phyloP scores from a whole-genome alignment of 129 eudicot species.

The Artemisia annua region DNA sequence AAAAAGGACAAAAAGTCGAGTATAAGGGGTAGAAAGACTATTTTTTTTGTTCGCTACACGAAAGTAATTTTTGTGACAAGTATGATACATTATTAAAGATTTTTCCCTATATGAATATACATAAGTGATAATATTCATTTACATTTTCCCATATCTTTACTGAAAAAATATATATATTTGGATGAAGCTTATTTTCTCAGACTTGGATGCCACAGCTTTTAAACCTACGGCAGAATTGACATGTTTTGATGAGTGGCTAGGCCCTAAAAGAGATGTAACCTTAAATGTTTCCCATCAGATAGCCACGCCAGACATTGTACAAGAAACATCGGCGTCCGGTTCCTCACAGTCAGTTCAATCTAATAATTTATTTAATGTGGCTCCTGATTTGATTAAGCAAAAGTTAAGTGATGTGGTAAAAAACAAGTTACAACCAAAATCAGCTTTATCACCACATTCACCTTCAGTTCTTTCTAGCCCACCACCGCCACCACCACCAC shows the following conservation, averaged over 20 bases:
- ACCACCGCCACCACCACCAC: not conserved
- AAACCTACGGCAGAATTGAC: conserved; percentile 47
- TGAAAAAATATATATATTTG: not conserved
- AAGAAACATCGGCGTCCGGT: conserved; percentile 33
- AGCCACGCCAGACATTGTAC: conserved; percentile 38
- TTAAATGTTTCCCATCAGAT: conserved; percentile 53
- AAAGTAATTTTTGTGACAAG: too few species aligned
- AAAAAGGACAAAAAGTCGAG: too few species aligned
- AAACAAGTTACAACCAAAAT: not conserved
- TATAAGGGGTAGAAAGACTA: too few species aligned
- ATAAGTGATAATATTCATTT: not conserved
- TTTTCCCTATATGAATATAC: not conserved
- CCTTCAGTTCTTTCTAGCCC: conserved; percentile 17
- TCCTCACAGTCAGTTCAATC: conserved; percentile 25
- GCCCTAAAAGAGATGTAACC: conserved; percentile 61
- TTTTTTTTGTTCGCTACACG: too few species aligned
- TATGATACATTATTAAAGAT: too few species aligned
- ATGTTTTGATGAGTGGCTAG: conserved; percentile 78
- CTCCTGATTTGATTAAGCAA: not conserved
- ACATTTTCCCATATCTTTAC: too few species aligned
- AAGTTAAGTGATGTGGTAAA: not conserved
- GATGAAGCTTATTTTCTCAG: too few species aligned
- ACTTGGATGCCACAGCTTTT: too few species aligned
- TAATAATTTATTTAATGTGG: not conserved
- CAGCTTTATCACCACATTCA: not conserved